Evolutionary conservation across 768 basidiomycete species (phyloP), one percentile per base, ranked within the genome.

Genomic region (Tulasnella sp.): DNA sequence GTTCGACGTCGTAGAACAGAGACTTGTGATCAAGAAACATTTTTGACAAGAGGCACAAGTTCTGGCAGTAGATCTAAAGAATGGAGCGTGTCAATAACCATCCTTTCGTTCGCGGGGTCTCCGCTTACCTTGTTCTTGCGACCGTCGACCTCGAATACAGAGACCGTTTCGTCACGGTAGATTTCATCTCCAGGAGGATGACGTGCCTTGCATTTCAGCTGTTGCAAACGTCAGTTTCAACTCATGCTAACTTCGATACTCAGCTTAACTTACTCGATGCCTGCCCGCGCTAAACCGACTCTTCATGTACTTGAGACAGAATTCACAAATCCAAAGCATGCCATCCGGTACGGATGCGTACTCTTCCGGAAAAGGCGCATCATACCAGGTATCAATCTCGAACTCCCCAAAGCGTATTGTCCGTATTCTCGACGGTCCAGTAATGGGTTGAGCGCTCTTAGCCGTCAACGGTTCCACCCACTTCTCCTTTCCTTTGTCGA

Each of bases 21-120:
- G 96, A 98, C 83, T 99, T 99, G 85, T 97, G 96, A 82, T 98
- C 95, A 79, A 99, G 88, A 84, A 99, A 99, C 96, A 98, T 98
- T 83, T 97, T 98, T 76, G 97, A 97, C 49, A 99, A 87, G 77
- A 99, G 86, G 83, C 97, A 99, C 36, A 99, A 88, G 83, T 99
- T 99, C 82, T 99, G 97, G 82, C 97, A 99, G 83, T 98, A 99
- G 81, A 99, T 99, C 93, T 94, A 37, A 54, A 19, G 14, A 38
- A 38, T 29, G 1, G 37, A 22, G n/a, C 1, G 69, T 22, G 40
- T 38, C 19, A 42, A 9, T 68, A 14, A 34, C 37, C 68, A 31
- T 6, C 22, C 34, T 69, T 29, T 2, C 11, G 36, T 40, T 69
- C 22, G 34, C 36, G 15, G n/a, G n/a, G n/a, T n/a, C n/a, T n/a